phyloP scores from a whole-genome alignment of 176 grass and related monocot genomes.

The Sorghum bicolor region Sorghum_bicolor_NCBIv3 NC_012879.2:58833001-58833500 shows the following conservation, averaged over 20 bases:
- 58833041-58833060: neutral
- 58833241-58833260: neutral
- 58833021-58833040: neutral
- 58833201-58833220: neutral
- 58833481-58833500: neutral
- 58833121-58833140: slow-evolving; percentile 75
- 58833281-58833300: neutral
- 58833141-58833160: slow-evolving; percentile 89
- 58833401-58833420: neutral
- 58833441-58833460: neutral
- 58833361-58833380: neutral
- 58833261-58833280: neutral
- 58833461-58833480: neutral
- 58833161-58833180: slow-evolving; percentile 5
- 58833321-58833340: neutral
- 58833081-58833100: neutral
- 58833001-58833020: neutral
- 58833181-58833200: neutral
- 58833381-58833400: neutral
- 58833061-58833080: neutral
- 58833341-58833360: neutral
- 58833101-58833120: slow-evolving; percentile 62
- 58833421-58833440: neutral
- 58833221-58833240: neutral
- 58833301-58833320: neutral